These are phyloP conservation scores for Trichoderma breve DNA, from an alignment of 2,329 filamentous ascomycete genomes.

Conservation along the genomic window DNA sequence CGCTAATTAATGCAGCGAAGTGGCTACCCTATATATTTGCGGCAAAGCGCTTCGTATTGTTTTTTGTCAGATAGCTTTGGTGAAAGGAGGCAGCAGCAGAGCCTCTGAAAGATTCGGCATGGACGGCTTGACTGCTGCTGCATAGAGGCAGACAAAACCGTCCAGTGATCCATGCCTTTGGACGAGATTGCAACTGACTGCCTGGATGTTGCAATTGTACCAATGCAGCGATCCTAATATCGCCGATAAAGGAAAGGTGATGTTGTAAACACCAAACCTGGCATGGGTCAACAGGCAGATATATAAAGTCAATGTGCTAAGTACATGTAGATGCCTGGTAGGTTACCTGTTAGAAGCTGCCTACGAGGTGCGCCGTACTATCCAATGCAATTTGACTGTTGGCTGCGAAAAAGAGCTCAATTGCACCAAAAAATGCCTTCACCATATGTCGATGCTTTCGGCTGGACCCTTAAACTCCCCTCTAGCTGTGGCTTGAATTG, in stretches of 20 bases:
- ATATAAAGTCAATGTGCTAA: neutral
- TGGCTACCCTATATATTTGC: neutral
- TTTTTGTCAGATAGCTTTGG: neutral
- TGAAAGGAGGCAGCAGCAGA: neutral
- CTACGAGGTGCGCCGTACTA: neutral
- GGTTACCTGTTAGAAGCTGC: neutral
- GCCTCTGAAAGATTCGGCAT: neutral
- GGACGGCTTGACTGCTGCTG: neutral
- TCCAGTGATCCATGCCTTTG: neutral
- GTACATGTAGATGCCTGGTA: neutral
- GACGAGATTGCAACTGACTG: neutral
- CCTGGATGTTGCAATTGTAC: neutral
- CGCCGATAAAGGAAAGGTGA: neutral
- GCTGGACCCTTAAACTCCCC: neutral
- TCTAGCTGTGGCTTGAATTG: conserved; percentile 12
- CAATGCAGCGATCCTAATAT: neutral
- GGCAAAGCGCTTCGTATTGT: neutral
- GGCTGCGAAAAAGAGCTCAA: neutral
- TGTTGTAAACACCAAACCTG: neutral
- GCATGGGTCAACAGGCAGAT: neutral
- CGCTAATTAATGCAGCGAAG: neutral
- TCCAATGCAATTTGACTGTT: neutral
- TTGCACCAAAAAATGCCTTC: neutral
- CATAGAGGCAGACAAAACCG: neutral
- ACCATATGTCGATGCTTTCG: neutral